Conservation (phyloP, 2,329 filamentous ascomycete species). For the Tolypocladium sp. region DNA sequence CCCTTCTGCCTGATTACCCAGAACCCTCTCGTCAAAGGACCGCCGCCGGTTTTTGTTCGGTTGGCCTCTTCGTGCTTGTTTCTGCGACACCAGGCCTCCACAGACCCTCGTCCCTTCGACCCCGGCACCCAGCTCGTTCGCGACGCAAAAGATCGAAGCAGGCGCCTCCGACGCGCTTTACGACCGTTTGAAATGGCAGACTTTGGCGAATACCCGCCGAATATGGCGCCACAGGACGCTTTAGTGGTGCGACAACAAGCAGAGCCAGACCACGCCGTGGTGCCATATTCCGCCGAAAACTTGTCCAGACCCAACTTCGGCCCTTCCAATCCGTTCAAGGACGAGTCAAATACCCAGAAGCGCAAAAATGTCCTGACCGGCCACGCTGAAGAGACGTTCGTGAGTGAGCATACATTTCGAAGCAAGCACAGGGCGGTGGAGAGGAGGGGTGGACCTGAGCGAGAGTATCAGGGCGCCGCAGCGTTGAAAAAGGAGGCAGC, state of each 20-base stretch:
- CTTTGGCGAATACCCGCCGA: slow-evolving; percentile 55
- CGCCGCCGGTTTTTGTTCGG: background rate
- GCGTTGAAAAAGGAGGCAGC: slow-evolving; percentile 64
- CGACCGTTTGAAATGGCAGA: slow-evolving; percentile 39
- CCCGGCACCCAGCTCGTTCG: background rate
- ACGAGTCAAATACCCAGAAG: slow-evolving; percentile 52
- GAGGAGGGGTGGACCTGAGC: slow-evolving; percentile 48
- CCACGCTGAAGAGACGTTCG: slow-evolving; percentile 74
- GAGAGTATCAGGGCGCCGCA: slow-evolving; percentile 43
- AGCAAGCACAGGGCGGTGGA: slow-evolving; percentile 79
- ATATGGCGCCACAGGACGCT: slow-evolving; percentile 56
- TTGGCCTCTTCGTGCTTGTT: background rate
- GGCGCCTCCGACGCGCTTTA: background rate
- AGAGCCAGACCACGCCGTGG: slow-evolving; percentile 49
- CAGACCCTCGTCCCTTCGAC: background rate
- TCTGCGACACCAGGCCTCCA: background rate
- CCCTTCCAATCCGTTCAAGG: slow-evolving; percentile 67
- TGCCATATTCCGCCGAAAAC: slow-evolving; percentile 62
- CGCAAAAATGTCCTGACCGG: slow-evolving; percentile 80
- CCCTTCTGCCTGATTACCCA: background rate
- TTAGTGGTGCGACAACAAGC: slow-evolving; percentile 48
- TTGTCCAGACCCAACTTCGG: slow-evolving; percentile 57
- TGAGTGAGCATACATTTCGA: slow-evolving; percentile 87
- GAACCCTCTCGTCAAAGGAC: background rate
- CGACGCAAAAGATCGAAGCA: background rate